Conservation (phyloP, 2,329 filamentous ascomycete genomes). For the Stemphylium beticola region DNA sequence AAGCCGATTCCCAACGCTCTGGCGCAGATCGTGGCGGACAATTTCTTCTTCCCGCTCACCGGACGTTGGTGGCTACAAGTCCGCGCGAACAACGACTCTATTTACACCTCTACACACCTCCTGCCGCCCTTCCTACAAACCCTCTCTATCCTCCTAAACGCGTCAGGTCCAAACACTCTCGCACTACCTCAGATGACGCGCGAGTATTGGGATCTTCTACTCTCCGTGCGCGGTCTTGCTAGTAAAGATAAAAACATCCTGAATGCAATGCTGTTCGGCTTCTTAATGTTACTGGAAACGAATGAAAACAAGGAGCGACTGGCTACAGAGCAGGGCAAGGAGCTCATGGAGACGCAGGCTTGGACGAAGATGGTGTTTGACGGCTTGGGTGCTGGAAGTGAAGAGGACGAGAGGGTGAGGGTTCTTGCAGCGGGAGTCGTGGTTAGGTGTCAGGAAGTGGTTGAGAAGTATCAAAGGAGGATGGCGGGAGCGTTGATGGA, state of each 20-base stretch:
- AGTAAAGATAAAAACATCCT: slow-evolving; percentile 68
- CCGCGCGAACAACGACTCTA: slow-evolving; percentile 59
- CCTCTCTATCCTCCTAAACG: slow-evolving; percentile 79
- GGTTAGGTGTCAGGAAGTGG: slow-evolving; percentile 78
- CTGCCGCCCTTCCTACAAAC: slow-evolving; percentile 85
- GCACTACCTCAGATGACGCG: slow-evolving; percentile 79
- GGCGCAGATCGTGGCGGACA: slow-evolving; percentile 73
- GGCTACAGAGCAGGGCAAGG: slow-evolving; percentile 74
- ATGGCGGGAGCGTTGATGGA: slow-evolving; percentile 72
- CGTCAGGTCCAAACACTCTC: slow-evolving; percentile 79
- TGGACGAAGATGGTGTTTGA: slow-evolving; percentile 84
- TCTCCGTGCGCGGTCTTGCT: slow-evolving; percentile 66
- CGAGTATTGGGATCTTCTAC: slow-evolving; percentile 83
- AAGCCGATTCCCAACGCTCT: slow-evolving; percentile 76
- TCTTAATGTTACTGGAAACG: slow-evolving; percentile 81
- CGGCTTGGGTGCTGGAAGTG: slow-evolving; percentile 48
- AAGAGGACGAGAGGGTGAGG: slow-evolving; percentile 80
- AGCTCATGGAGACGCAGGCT: slow-evolving; percentile 83
- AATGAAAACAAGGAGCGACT: slow-evolving; percentile 76
- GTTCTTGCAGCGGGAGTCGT: slow-evolving; percentile 78
- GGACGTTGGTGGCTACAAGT: slow-evolving; percentile 75
- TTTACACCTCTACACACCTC: slow-evolving; percentile 76
- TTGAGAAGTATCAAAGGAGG: slow-evolving; percentile 79
- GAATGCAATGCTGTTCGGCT: slow-evolving; percentile 76
- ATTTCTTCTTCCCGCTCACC: slow-evolving; percentile 87